A percentile compares a stretch with the other conserved stretches of the same genome.
Conservation (phyloP, 2,329 filamentous ascomycete genomes). For the Diplocarpon rosae region DNA sequence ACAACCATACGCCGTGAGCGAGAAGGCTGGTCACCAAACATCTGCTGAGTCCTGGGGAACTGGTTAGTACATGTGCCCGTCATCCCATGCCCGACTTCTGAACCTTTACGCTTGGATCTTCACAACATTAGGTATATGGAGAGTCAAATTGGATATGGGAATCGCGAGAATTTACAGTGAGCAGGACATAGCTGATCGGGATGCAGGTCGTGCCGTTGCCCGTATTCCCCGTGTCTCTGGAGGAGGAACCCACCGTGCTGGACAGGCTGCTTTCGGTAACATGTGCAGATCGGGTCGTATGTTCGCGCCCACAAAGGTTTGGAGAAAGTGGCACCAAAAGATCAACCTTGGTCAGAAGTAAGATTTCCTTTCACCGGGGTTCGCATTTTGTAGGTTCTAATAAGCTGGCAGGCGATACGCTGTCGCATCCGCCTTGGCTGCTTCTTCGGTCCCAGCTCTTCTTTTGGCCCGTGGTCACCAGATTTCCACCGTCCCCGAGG, state of each 20-base stretch:
- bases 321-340: constrained; percentile 99
- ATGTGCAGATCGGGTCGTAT: constrained; percentile 99
- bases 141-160: background rate
- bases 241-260: constrained; percentile 99
- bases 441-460: constrained; percentile 88
- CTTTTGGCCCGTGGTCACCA: constrained; percentile 96
- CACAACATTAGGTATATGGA: background rate
- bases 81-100: background rate
- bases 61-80: constrained; percentile 51
- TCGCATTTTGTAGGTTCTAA: constrained; percentile 19
- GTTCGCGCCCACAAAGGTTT: constrained; percentile 99
- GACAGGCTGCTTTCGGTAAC: constrained; percentile 99
- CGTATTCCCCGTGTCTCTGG: constrained; percentile 99
- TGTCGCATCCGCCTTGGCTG: constrained; percentile 92
- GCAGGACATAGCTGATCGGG: constrained; percentile 16
- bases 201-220: constrained; percentile 87
- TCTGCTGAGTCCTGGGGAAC: constrained; percentile 99
- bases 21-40: constrained; percentile 99
- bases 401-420: constrained; percentile 67
- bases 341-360: constrained; percentile 98
- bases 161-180: background rate
- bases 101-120: background rate
- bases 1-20: constrained; percentile 98
- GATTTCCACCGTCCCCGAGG: constrained; percentile 84
- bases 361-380: constrained; percentile 18